Evolutionary conservation across 169 alveolate species (phyloP), one percentile per base, ranked within the genome.

Genomic region (Amoebophrya sp.): DNA sequence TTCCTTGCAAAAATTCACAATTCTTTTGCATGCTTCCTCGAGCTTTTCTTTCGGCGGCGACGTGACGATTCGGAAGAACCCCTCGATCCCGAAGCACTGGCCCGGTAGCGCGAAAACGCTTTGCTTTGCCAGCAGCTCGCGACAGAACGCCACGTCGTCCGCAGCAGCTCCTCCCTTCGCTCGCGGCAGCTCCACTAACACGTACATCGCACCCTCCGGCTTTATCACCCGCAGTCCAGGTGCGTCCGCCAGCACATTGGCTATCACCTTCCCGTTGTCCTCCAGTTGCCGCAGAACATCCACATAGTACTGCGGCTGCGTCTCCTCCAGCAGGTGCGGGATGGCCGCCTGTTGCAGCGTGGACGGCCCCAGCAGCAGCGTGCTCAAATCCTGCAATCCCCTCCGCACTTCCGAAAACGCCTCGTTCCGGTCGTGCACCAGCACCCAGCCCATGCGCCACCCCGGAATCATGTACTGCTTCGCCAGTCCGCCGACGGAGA

Each of bases 391-490:
- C 29, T 88, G 90, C 70, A 88, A 41, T 58, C 78, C 90, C 20
- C 50, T 38, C 23, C 69, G 90, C 41, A 88, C n/a, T n/a, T n/a
- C n/a, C n/a, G n/a, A n/a, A n/a, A n/a, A n/a, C n/a, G n/a, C n/a
- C n/a, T n/a, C n/a, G n/a, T n/a, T n/a, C n/a, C n/a, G n/a, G 58
- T 87, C 89, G 34, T 87, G 89, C n/a, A 87, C 58, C 5, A 38
- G 20, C 0, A 41, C 41, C 90, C 90, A 88, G n/a, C 90, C 90
- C 40, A 88, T 41, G 26, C 90, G 45, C 90, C 90, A 88, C 23
- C 90, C 90, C 2, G 90, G 90, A 4, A 88, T 41, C 90, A 88
- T 88, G 23, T 31, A 88, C 90, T 58, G 90, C 26, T 88, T 88
- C n/a, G 90, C 90, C 1, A 88, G 20, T 0, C 90, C 90, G 15